Base-by-base conservation (phyloP, 202 grass and related monocot genomes). In the Carex arenaria region DNA sequence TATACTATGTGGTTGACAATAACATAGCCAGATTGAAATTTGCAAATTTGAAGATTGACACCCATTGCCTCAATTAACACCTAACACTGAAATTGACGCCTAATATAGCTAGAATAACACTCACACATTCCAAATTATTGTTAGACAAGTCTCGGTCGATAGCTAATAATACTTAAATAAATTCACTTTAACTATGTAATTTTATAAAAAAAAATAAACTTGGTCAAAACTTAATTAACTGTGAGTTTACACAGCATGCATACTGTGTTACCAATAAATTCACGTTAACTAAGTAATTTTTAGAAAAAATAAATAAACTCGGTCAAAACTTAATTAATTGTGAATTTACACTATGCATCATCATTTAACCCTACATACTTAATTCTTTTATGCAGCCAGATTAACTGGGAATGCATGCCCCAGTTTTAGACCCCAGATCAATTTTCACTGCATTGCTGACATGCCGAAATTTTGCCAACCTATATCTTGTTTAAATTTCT, bases 11-110 rank as follows among this genome's bases (percentile, higher is more conserved):
- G 15, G 7, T 18, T 78, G 53, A 32, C 52, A 59, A 57, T 55
- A 55, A 54, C 72, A 57, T 57, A 76, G 6, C 13, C 72, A 76
- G 28, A 76, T 15, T 75, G 51, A 55, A 57, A 77, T 77, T 56
- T 77, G 7, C 49, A 77, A 18, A 57, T 57, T 10, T 36, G 49
- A 32, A 6, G 23, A 76, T 76, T 76, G 72, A 5, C 26, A 77
- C 51, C 36, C 32, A 18, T 34, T 11, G 13, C 47, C 26, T 56
- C 72, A 32, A 56, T 57, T 3, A 11, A 10, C 23, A 75, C 51
- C 18, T n/a, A 59, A 36, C 53, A 36, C 73, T 57, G 26, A 31
- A 77, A 59, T 59, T 34, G 72, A 57, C 1, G 19, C 30, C 51
- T 60, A 38, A 22, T 18, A 55, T 75, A 18, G 30, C 26, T 10